Base-by-base conservation (phyloP, 1,284 basidiomycete species). In the Moesziomyces parantarcticus region DNA sequence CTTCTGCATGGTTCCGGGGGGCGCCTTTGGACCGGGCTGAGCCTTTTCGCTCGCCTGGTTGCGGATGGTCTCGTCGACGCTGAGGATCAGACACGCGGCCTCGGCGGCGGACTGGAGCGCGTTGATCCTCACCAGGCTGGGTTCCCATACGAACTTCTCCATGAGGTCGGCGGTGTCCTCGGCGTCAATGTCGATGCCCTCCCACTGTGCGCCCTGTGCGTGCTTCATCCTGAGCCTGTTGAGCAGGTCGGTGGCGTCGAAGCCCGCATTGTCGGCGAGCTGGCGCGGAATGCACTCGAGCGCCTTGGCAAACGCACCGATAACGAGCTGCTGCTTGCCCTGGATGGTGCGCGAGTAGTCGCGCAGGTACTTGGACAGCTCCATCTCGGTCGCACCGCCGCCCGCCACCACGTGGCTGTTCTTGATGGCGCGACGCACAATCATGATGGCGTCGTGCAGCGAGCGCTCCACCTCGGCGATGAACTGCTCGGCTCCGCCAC, bases 381-480 rank as follows among this genome's bases (percentile, higher is more conserved):
- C 96, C 96, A 99, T 97, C 94, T 92, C 96, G 74, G 92, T 92
- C 14, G 97, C 97, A 71, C 97, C 97, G 69, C 97, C 97, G 52
- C 97, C 97, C 7, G 96, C 97, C 29, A 99, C 97, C 52, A 99
- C 91, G 65, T 94, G 91, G 61, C 92, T 93, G 84, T 95, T 98
- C 85, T 92, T 92, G 79, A 99, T 92, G 9, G 97, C 95, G 45
- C 97, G 89, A 86, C 97, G 97, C 49, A 99, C 97, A 34, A 99
- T 95, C 96, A 99, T 99, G 83, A 99, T 96, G 3, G 96, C 95
- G 83, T 99, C 97, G 84, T 99, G 96, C 78, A 99, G 86, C 89
- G 92, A 94, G 59, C 97, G 88, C 85, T 98, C 96, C 11, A 99
- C 95, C 85, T 99, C 97, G 78, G 95, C 94, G 71, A 99, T 99